Base-by-base conservation (phyloP, 495 filamentous ascomycete species). In the Xylaria flabelliformis region DNA sequence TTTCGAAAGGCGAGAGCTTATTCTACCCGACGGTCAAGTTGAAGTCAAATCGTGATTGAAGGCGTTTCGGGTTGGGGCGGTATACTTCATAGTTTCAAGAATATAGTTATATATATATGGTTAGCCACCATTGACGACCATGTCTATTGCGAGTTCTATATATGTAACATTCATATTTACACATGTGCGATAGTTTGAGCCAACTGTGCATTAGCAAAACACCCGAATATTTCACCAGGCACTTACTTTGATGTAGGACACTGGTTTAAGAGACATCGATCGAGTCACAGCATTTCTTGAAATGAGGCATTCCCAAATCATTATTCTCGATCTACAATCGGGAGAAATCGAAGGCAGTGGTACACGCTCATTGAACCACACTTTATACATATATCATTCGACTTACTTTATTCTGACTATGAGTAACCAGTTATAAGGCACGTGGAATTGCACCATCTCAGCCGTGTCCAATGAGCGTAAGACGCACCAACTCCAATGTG, bases 1-100 rank as follows among this genome's bases (percentile, higher is more conserved):
- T 44, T 92, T 92, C 73, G 77, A 80, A 63, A 48, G 81, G 55
- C 77, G 86, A 56, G 78, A 84, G 17, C 61, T 87, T 42, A 84
- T 88, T 62, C 79, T 79, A 71, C 85, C 85, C 21, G 74, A 74
- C 53, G 66, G 26, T 13, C 69, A 7, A 36, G 46, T 12, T 32
- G 48, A 56, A 34, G 58, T 51, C 13, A 56, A 56, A 46, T 61
- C 59, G 46, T 62, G 13, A 50, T 8, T 29, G n/a, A 55, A n/a
- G 48, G 50, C 42, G 32, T n/a, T 39, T 15, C 10, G 29, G 34
- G n/a, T 4, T 19, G 3, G 13, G 36, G 39, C 10, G 24, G 36
- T 4, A 44, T 39, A 17, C 34, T 64, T 44, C 12, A 29, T 44
- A 44, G 34, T 61, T 44, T 64, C 10, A 44, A 63, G n/a, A 63